These are phyloP conservation scores for Euphorbia celastroides DNA, from an alignment of 441 rosid species.

Conservation along the genomic window DNA sequence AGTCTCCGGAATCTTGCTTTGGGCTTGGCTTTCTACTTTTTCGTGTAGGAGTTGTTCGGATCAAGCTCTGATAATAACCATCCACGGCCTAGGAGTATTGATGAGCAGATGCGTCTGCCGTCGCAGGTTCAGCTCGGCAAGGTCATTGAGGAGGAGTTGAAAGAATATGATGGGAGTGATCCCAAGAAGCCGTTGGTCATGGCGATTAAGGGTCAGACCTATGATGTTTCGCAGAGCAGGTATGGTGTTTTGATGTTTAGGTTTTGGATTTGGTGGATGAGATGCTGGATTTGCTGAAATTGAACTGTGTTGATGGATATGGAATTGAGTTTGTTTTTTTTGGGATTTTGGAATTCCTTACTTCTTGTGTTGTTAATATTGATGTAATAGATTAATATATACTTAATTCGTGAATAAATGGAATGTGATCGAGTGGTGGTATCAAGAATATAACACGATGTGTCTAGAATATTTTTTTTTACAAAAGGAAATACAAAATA, in stretches of 20 bases:
- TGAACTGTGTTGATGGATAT: too few species aligned
- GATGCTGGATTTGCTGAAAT: too few species aligned
- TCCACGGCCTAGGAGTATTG: conserved; percentile 35
- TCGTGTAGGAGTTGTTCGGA: conserved; percentile 59
- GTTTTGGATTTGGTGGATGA: not conserved
- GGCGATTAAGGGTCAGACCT: conserved; percentile 96
- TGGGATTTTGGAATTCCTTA: too few species aligned
- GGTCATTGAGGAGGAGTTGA: conserved; percentile 63
- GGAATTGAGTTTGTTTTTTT: too few species aligned
- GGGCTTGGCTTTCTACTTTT: conserved; percentile 60
- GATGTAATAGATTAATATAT: too few species aligned
- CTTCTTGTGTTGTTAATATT: too few species aligned
- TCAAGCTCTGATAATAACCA: conserved; percentile 40
- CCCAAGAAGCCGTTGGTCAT: conserved; percentile 72
- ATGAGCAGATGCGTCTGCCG: conserved; percentile 59
- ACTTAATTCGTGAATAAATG: too few species aligned
- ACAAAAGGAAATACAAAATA: too few species aligned
- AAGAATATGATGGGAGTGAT: conserved; percentile 74
- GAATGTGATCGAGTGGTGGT: too few species aligned
- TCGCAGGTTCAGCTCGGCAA: conserved; percentile 82
- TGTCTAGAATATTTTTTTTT: too few species aligned
- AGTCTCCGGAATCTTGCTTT: too few species aligned
- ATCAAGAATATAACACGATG: too few species aligned
- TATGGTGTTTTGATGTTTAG: conserved; percentile 1
- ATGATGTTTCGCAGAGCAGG: conserved; percentile 95